Evolutionary conservation across 1,284 basidiomycete genomes (phyloP), one percentile per base, ranked within the genome.

Genomic region (Pholiota adiposa): DNA sequence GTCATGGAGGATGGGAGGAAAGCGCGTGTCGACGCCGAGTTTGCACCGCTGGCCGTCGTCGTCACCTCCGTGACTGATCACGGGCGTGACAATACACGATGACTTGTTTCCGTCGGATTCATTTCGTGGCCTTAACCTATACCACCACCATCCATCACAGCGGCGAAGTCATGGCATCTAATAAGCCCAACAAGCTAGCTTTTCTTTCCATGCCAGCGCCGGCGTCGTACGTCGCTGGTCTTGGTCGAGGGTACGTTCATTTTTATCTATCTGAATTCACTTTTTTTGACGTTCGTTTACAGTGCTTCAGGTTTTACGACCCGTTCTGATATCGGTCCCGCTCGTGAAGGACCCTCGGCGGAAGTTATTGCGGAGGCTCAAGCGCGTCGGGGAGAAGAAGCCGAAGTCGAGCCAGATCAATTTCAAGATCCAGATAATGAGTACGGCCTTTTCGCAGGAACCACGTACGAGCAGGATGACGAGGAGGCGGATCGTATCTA

Each of bases 341-440:
- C 97, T 3, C 85, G 97, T 73, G 96, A 97, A 73, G 94, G 94
- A 0, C 94, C 95, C 0, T 92, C 92, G 14, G 94, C 94, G 27
- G 94, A 96, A 75, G 87, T 88, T 1, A 81, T 96, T 49, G 93
- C 93, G 89, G 94, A 92, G 68, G 92, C 91, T 0, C 90, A 93
- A 73, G 89, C 89, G 3, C 84, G 82, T 64, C 85, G 94, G 55
- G 93, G 94, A 19, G 94, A 97, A 77, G 94, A 96, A 66, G 79
- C 85, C 2, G 93, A 96, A 48, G 81, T 91, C 31, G 94, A 97
- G 71, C 89, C 90, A 0, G 94, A 96, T 7, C 90, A 92, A 68
- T 94, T 93, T 69, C 94, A 97, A 73, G 97, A 99, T 74, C 97
- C 96, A 5, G 97, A 99, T 72, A 97, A 98, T 73, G 96, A 99